phyloP scores from a whole-genome alignment of 345 rosid species.

The Eutrema heterophyllum region DNA sequence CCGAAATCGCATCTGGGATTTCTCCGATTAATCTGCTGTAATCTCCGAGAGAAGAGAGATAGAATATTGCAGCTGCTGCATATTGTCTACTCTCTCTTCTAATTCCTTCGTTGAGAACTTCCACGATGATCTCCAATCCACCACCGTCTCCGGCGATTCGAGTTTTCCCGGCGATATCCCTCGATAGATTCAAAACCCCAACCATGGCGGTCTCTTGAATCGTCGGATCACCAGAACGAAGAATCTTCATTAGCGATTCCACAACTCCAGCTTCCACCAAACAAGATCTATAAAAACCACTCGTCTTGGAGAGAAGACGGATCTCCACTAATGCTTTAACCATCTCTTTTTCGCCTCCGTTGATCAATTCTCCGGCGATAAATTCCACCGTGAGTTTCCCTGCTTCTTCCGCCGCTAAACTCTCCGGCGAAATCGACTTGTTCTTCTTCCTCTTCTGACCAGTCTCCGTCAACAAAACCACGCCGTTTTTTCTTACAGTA shows the following conservation, averaged over 20 bases:
- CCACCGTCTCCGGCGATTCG: slow-evolving; percentile 48
- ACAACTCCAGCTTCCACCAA: slow-evolving; percentile 58
- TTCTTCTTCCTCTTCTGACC: slow-evolving; percentile 38
- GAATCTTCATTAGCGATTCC: slow-evolving; percentile 46
- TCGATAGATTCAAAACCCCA: slow-evolving; percentile 67
- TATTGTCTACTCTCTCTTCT: slow-evolving; percentile 55
- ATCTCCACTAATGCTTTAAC: slow-evolving; percentile 63
- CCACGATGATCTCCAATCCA: slow-evolving; percentile 47
- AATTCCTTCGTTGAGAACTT: slow-evolving; percentile 48
- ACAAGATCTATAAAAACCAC: slow-evolving; percentile 55
- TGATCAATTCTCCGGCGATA: slow-evolving; percentile 50
- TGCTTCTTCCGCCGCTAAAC: slow-evolving; percentile 49
- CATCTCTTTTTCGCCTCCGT: slow-evolving; percentile 47
- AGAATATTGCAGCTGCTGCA: slow-evolving; percentile 68
- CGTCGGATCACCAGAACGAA: slow-evolving; percentile 26
- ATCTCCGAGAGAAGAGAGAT: slow-evolving; percentile 58
- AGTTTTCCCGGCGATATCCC: slow-evolving; percentile 51
- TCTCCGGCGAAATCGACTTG: slow-evolving; percentile 48
- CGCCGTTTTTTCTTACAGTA: slow-evolving; percentile 46
- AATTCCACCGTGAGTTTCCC: slow-evolving; percentile 43
- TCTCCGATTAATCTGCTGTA: slow-evolving; percentile 57
- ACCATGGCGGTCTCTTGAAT: slow-evolving; percentile 58
- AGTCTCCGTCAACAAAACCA: slow-evolving; percentile 36
- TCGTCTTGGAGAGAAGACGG: slow-evolving; percentile 57
- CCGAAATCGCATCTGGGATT: slow-evolving; percentile 46